Evolutionary conservation across 2,329 filamentous ascomycete species (phyloP).

Genomic region (Ophiostoma montium): DNA sequence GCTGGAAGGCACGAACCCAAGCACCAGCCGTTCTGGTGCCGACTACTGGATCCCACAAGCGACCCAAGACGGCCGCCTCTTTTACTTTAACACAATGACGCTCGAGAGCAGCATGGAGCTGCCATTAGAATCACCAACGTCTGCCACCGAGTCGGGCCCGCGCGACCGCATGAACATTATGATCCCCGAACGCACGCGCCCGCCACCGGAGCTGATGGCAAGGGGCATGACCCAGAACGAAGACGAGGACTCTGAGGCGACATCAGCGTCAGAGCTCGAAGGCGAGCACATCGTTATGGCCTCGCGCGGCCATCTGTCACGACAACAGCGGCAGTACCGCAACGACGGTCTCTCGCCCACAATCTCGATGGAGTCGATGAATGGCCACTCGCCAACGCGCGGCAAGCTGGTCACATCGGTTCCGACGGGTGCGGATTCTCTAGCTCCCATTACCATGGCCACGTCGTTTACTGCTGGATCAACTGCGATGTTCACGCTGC

Average conservation of each 20-base stretch:
- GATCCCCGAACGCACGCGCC: constrained; percentile 78
- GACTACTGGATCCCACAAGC: constrained; percentile 99
- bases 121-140: constrained; percentile 78
- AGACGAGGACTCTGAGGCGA: constrained; percentile 72
- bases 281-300: constrained; percentile 58
- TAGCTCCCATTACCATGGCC: constrained; percentile 25
- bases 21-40: constrained; percentile 62
- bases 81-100: constrained; percentile 97
- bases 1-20: constrained; percentile 48
- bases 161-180: constrained; percentile 77
- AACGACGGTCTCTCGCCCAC: constrained; percentile 67
- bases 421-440: constrained; percentile 36
- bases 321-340: constrained; percentile 49
- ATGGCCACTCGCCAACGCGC: constrained; percentile 42
- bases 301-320: constrained; percentile 52
- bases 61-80: constrained; percentile 80
- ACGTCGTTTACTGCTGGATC: constrained; percentile 43
- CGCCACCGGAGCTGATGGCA: constrained; percentile 83
- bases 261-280: constrained; percentile 76
- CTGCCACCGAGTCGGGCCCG: constrained; percentile 68
- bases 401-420: constrained; percentile 30
- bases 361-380: constrained; percentile 83
- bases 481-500: constrained; percentile 37
- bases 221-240: constrained; percentile 70
- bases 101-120: constrained; percentile 90